Conservation (phyloP, 2,329 filamentous ascomycete species). For the Plenodomus tracheiphilus region DNA sequence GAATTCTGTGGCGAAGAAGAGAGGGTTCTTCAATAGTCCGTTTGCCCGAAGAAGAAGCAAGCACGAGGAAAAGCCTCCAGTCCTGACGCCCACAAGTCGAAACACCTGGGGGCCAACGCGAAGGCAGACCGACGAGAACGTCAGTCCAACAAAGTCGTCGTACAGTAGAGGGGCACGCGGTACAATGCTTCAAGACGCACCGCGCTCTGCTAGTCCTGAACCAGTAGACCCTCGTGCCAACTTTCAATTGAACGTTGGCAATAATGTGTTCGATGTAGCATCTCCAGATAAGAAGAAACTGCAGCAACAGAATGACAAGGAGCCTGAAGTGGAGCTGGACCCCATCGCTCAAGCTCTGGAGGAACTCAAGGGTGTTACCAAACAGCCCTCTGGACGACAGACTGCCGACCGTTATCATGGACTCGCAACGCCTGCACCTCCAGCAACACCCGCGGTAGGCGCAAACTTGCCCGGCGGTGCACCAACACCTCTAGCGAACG, state of each 20-base stretch:
- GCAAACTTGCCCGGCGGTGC: slow-evolving; percentile 46
- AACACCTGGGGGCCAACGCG: slow-evolving; percentile 58
- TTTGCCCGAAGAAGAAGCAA: slow-evolving; percentile 89
- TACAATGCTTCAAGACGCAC: slow-evolving; percentile 34
- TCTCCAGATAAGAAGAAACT: slow-evolving; percentile 65
- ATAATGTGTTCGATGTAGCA: slow-evolving; percentile 93
- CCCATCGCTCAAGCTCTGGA: slow-evolving; percentile 91
- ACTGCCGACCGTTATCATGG: slow-evolving; percentile 96
- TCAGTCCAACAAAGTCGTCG: slow-evolving; percentile 49
- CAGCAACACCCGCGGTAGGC: slow-evolving; percentile 44
- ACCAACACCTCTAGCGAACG: slow-evolving; percentile 50
- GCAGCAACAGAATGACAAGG: slow-evolving; percentile 44
- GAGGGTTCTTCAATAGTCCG: slow-evolving; percentile 90
- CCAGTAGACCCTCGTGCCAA: slow-evolving; percentile 91
- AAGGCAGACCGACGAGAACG: slow-evolving; percentile 46
- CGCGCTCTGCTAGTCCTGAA: slow-evolving; percentile 59
- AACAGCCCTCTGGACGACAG: slow-evolving; percentile 78
- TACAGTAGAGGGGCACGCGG: slow-evolving; percentile 31
- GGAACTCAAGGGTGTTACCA: slow-evolving; percentile 84
- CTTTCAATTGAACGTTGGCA: slow-evolving; percentile 89
- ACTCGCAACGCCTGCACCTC: slow-evolving; percentile 75
- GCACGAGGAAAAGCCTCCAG: slow-evolving; percentile 68
- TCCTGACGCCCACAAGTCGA: slow-evolving; percentile 47
- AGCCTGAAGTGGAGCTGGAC: slow-evolving; percentile 68
- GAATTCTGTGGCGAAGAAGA: slow-evolving; percentile 66